These are phyloP conservation scores for Triangularia verruculosa DNA, from an alignment of 2,329 filamentous ascomycete genomes.

Conservation along the genomic window DNA sequence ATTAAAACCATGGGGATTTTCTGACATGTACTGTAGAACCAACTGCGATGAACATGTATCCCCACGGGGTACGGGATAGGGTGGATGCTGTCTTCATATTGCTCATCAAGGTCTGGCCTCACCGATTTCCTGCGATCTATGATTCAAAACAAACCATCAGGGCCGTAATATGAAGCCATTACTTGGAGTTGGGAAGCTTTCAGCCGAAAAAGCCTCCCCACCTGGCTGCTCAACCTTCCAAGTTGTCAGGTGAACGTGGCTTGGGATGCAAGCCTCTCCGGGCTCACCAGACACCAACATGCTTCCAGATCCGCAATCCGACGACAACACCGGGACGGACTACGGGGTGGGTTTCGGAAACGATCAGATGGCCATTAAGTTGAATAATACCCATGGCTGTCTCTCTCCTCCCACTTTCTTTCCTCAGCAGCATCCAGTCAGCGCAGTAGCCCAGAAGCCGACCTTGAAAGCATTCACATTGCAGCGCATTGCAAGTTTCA, in stretches of 20 bases:
- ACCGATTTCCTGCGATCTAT: background rate
- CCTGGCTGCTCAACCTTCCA: background rate
- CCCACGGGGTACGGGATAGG: no score
- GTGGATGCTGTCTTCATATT: background rate
- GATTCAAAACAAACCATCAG: background rate
- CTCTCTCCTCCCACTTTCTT: background rate
- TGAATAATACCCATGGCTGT: background rate
- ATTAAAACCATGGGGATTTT: no score
- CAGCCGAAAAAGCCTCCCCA: background rate
- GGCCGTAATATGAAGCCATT: background rate
- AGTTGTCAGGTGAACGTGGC: background rate
- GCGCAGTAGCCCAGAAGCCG: background rate
- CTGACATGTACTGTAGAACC: background rate
- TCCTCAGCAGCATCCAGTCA: constrained; percentile 1
- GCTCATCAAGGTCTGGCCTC: background rate
- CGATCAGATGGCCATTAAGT: background rate
- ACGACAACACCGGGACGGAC: background rate
- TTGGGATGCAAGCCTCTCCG: background rate
- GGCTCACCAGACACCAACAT: background rate
- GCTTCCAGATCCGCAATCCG: background rate
- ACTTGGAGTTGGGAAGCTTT: background rate
- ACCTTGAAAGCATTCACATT: background rate
- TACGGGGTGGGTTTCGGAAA: background rate
- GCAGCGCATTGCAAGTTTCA: constrained; percentile 7
- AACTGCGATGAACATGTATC: background rate